Base-by-base conservation (phyloP, 495 filamentous ascomycete species). In the Neurospora tetraspora region DNA sequence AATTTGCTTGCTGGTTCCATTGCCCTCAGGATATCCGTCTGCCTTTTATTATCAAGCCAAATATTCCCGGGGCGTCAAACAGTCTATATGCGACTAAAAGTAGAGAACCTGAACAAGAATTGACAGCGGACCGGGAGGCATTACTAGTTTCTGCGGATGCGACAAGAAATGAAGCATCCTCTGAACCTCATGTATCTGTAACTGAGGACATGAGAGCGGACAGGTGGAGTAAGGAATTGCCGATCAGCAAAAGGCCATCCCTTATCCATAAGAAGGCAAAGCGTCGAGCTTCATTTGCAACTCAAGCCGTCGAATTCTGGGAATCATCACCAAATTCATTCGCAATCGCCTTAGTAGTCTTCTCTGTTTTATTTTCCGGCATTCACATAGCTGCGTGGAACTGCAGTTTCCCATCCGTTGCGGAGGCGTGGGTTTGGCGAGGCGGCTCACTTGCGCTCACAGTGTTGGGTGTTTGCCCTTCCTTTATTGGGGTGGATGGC, bases 321-420 rank as follows among this genome's bases (percentile, higher is more conserved):
- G 11, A 3, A 1, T 0, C 2, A 27, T 14, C 47, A 23, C 0
- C 2, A 9, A 27, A 6, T 0, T 0, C 27, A 2, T 1, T 27
- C 0, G 0, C 4, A 14, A 0, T 14, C 5, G 0, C 7, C 20
- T 14, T 59, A 0, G 2, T 7, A 1, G 47, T 5, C 20, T 7
- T 31, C 12, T 27, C 23, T 3, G 20, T 59, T 2, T 14, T 31
- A 4, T 61, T 61, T 16, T 7, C 47, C 2, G 47, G 23, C 12
- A 61, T 61, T 0, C 47, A 61, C 47, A 61, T 31, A 3, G 23
- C 47, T 14, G 47, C 47, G 47, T 61, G 23, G 47, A 61, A 61
- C 47, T 61, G 31, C 12, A 8, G 23, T 61, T 31, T 31, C 47
- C 23, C 5, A 27, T 61, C 47, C 12, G 0, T 16, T 14, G 23